These are phyloP conservation scores for Penicillium canescens DNA, from an alignment of 495 filamentous ascomycete species.

Conservation along the genomic window DNA sequence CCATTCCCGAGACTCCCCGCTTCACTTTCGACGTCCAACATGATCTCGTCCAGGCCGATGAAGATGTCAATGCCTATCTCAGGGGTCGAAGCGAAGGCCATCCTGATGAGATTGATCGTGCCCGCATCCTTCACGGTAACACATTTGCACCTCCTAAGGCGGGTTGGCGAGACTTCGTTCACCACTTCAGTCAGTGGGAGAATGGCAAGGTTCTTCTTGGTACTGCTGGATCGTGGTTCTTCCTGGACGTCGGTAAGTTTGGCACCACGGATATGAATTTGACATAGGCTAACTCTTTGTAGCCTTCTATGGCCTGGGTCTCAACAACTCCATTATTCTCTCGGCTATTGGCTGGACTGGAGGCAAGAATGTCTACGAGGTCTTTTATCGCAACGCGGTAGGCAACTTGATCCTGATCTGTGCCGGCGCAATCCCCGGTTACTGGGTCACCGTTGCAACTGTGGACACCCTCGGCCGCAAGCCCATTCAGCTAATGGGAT, in stretches of 20 bases:
- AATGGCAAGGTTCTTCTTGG: conserved; percentile 71
- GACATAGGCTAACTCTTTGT: conserved; percentile 22
- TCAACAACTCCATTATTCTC: conserved; percentile 74
- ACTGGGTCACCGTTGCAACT: conserved; percentile 71
- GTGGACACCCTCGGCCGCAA: conserved; percentile 76
- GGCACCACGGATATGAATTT: too few species aligned
- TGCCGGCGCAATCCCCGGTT: conserved; percentile 75
- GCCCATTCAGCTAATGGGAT: conserved; percentile 77
- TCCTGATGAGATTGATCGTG: conserved; percentile 62
- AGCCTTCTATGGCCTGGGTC: conserved; percentile 77
- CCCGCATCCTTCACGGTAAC: conserved; percentile 44
- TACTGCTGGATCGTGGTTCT: conserved; percentile 79
- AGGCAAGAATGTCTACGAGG: conserved; percentile 57
- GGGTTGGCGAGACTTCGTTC: conserved; percentile 63
- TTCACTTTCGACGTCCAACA: conserved; percentile 81
- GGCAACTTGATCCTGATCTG: conserved; percentile 75
- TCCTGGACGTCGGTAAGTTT: conserved; percentile 59
- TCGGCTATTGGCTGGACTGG: conserved; percentile 65
- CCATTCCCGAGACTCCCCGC: conserved; percentile 81
- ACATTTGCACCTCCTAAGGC: conserved; percentile 58
- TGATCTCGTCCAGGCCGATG: conserved; percentile 68
- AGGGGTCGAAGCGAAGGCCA: conserved; percentile 55
- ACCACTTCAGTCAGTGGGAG: conserved; percentile 65
- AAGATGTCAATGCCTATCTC: conserved; percentile 66
- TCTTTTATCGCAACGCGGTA: conserved; percentile 68